Base-by-base conservation (phyloP, 2,329 filamentous ascomycete genomes). In the Epichloe scottii region DNA sequence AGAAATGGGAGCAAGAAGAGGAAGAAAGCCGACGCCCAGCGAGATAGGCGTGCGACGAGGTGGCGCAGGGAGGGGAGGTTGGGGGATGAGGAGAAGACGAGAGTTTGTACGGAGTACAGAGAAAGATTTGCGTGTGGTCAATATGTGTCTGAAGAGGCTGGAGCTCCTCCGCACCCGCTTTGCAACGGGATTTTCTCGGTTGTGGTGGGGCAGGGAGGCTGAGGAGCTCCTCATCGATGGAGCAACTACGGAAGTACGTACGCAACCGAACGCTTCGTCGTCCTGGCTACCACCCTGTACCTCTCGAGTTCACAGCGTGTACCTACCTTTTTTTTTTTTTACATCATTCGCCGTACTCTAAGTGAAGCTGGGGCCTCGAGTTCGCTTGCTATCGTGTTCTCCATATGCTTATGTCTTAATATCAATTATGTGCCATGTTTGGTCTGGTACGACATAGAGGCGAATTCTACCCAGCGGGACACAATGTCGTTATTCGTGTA, bases 71-170 rank as follows among this genome's bases (percentile, higher is more conserved):
- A 37, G 37, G 38, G 23, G 30, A 26, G 17, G 35, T 8, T 45
- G 39, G 44, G 33, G 45, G 37, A 41, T 47, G 53, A 51, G 46
- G 51, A 46, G 46, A 50, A 50, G 50, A 54, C 40, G 44, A 53
- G 47, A 49, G 51, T 64, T 57, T 58, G 58, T 42, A 2, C 23
- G 23, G 26, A 26, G 7, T 26, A 56, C 26, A 62, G 57, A 59
- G 57, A 66, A 65, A 59, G 63, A 59, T 67, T 66, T 65, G 63
- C 58, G 60, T 63, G 58, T 63, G 57, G 57, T 51, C 19, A 51
- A 46, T 50, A 55, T 38, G 48, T 40, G 8, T 40, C 15, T 39
- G 58, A 58, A 57, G 59, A 61, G 62, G 62, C 55, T 66, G 63
- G 62, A 57, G 50, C 51, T 54, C 51, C 57, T 57, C 55, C 48